Conservation (phyloP, 345 rosid species). For the Hibiscus mutabilis region DNA sequence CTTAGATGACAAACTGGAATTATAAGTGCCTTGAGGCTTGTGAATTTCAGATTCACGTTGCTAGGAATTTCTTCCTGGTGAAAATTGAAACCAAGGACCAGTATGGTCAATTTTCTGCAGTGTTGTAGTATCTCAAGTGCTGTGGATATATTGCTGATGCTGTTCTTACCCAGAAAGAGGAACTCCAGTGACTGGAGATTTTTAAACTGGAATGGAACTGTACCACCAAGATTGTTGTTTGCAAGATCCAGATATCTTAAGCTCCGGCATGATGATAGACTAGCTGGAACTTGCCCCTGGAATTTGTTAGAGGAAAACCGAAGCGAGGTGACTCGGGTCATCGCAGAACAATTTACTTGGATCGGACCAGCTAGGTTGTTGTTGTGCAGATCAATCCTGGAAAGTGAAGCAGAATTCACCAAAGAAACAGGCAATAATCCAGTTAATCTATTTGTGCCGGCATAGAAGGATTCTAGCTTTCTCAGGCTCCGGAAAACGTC, state of each 20-base stretch:
- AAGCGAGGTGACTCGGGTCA: slow-evolving; percentile 14
- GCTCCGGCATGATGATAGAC: slow-evolving; percentile 16
- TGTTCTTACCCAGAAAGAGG: slow-evolving; percentile 11
- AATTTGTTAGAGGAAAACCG: slow-evolving; percentile 21
- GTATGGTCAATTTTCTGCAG: neutral
- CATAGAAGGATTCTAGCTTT: slow-evolving; percentile 23
- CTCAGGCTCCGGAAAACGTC: slow-evolving; percentile 22
- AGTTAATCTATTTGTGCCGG: slow-evolving; percentile 12
- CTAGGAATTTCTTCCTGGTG: neutral
- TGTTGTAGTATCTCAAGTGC: slow-evolving; percentile 6
- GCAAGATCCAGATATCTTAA: slow-evolving; percentile 13
- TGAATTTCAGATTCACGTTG: neutral
- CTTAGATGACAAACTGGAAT: neutral
- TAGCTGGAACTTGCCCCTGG: slow-evolving; percentile 14
- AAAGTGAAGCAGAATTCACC: slow-evolving; percentile 26
- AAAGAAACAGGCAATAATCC: slow-evolving; percentile 28
- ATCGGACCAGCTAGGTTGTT: slow-evolving; percentile 20
- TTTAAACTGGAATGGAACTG: slow-evolving; percentile 19
- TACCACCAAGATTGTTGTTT: slow-evolving; percentile 2
- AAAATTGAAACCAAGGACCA: neutral
- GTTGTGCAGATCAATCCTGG: slow-evolving; percentile 13
- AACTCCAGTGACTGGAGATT: slow-evolving; percentile 17
- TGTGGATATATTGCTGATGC: neutral
- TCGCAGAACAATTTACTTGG: slow-evolving; percentile 29
- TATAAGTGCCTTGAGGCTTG: neutral